Evolutionary conservation across 306 rosid genomes (phyloP).

Genomic region (Hylodesmum podocarpum): DNA sequence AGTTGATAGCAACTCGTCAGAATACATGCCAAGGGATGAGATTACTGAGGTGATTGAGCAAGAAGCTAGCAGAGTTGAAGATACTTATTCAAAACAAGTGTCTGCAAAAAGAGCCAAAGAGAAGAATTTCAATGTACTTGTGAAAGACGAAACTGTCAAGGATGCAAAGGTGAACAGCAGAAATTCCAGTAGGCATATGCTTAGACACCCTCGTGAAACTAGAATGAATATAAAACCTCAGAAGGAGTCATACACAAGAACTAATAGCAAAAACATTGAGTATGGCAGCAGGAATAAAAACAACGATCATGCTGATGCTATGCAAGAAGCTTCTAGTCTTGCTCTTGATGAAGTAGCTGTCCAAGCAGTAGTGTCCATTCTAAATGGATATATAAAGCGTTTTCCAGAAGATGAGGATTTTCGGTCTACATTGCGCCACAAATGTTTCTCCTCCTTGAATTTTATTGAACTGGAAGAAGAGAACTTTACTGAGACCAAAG

Average conservation of each 20-base stretch:
- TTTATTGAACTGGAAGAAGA: conserved; percentile 44
- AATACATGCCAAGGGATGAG: conserved; percentile 23
- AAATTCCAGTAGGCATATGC: conserved; percentile 19
- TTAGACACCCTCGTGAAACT: conserved; percentile 11
- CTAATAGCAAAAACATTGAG: conserved; percentile 25
- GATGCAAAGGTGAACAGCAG: conserved; percentile 10
- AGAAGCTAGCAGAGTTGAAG: background rate
- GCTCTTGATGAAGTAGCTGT: conserved; percentile 50
- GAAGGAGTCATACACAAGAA: conserved; percentile 1
- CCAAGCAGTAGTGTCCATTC: conserved; percentile 72
- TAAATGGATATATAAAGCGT: conserved; percentile 57
- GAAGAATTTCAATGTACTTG: conserved; percentile 12
- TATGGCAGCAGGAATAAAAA: background rate
- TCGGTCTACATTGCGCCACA: conserved; percentile 44
- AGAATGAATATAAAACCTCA: background rate
- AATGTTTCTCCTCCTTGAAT: conserved; percentile 54
- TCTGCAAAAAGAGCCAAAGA: conserved; percentile 29
- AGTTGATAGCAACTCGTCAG: background rate
- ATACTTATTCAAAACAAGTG: conserved; percentile 7
- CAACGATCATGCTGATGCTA: background rate
- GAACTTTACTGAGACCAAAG: conserved; percentile 44
- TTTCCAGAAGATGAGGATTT: conserved; percentile 67
- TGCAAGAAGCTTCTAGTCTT: conserved; percentile 17
- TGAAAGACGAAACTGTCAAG: conserved; percentile 12
- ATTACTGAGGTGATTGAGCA: conserved; percentile 17